Evolutionary conservation across 306 rosid species (phyloP), one percentile per base, ranked within the genome.

Genomic region (Glycine tomentella): DNA sequence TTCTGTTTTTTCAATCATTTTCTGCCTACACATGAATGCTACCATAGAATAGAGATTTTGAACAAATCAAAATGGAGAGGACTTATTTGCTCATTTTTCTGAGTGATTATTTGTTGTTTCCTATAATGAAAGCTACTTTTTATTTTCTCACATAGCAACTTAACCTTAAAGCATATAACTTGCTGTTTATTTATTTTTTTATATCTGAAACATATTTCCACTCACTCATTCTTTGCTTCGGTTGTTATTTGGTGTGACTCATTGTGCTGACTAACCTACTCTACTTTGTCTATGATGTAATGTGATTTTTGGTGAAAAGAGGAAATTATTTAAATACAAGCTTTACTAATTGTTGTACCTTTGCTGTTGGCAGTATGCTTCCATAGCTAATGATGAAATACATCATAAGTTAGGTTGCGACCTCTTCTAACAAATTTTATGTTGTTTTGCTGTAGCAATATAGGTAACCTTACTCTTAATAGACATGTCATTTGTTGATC

Each of bases 381-480:
- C 42, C 16, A 36, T 33, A 12, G 49, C 76, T 75, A 36, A 72
- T 77, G 59, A 25, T 71, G 69, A 58, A 69, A 74, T 84, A 15
- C 69, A 58, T 84, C 77, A 62, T 65, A 53, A 62, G 38, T 63
- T 85, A 58, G n/a, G n/a, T n/a, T n/a, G n/a, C n/a, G n/a, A n/a
- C n/a, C n/a, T n/a, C n/a, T n/a, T n/a, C n/a, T n/a, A n/a, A n/a
- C n/a, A n/a, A n/a, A n/a, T n/a, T n/a, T n/a, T n/a, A n/a, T n/a
- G n/a, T n/a, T n/a, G n/a, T n/a, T n/a, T n/a, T n/a, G n/a, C n/a
- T n/a, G n/a, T n/a, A n/a, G n/a, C n/a, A n/a, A n/a, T n/a, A n/a
- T n/a, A n/a, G n/a, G n/a, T n/a, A n/a, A n/a, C n/a, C n/a, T n/a
- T n/a, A n/a, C n/a, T n/a, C n/a, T n/a, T n/a, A n/a, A n/a, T n/a